Base-by-base conservation (phyloP, 495 filamentous ascomycete species). In the Penicillium antarcticum region DNA sequence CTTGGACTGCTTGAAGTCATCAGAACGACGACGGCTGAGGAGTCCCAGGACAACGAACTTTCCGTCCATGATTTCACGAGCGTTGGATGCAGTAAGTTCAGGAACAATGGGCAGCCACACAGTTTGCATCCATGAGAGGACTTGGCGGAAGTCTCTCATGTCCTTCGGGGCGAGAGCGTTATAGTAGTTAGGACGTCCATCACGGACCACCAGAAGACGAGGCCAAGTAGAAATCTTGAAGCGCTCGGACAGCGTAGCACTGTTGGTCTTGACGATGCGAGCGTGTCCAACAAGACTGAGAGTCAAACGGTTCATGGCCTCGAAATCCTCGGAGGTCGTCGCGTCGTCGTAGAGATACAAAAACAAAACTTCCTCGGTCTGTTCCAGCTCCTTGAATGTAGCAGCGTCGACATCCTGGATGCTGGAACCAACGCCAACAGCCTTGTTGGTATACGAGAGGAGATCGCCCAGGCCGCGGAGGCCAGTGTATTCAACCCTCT, bases 71-170 rank as follows among this genome's bases (percentile, higher is more conserved):
- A 98, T 88, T 68, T 97, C 90, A 42, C 83, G 81, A 1, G 94
- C 89, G 65, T 98, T 98, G 18, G 86, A 83, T 18, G 88, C 89
- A 0, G 89, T 95, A 21, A 98, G 81, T 64, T 98, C 94, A 3
- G 94, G 94, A 14, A 98, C 89, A 47, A 98, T 92, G n/a, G 94
- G 94, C 29, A 96, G 79, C 95, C 95, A 98, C 18, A 95, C 90
- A 16, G 83, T 87, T 54, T 87, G 87, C 92, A 97, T 97, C 94
- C 94, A 98, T 50, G 75, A 76, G 2, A 96, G 79, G 14, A 98
- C 80, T 62, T 85, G 78, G 26, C 83, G 78, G 52, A 85, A 85
- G 55, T 97, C 91, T 39, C 94, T 83, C 88, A 96, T 96, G 48
- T 95, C 89, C 55, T 84, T 80, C 2, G 94, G 94, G 1, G 87